These are phyloP conservation scores for Malus sieversii DNA, from an alignment of 306 rosid species.

Conservation along the genomic window DNA sequence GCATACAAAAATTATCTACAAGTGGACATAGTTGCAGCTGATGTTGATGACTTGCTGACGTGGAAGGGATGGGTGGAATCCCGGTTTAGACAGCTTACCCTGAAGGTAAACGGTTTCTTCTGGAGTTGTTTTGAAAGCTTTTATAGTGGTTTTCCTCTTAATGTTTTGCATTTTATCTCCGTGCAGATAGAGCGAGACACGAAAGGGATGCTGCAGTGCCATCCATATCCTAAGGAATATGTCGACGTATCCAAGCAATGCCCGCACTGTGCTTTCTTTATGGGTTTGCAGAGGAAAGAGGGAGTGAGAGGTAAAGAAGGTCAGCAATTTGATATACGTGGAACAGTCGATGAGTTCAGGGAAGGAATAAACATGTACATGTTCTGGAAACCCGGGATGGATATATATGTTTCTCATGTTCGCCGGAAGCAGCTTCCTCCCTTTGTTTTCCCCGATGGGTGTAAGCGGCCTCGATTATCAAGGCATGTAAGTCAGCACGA, in stretches of 20 bases:
- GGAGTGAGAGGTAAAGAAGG: slow-evolving; percentile 92
- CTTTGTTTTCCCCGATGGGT: slow-evolving; percentile 86
- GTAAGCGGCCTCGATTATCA: slow-evolving; percentile 49
- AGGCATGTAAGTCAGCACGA: slow-evolving; percentile 44
- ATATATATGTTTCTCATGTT: slow-evolving; percentile 83
- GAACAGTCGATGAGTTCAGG: slow-evolving; percentile 90
- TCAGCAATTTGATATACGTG: slow-evolving; percentile 95
- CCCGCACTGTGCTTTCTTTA: slow-evolving; percentile 84
- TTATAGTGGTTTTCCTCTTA: background rate
- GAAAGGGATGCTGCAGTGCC: slow-evolving; percentile 88
- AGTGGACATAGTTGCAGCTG: slow-evolving; percentile 80
- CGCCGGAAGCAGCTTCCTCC: slow-evolving; percentile 92
- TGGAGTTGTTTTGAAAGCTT: background rate
- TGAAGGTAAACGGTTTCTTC: slow-evolving; percentile 50
- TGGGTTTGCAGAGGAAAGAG: slow-evolving; percentile 98
- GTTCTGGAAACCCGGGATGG: slow-evolving; percentile 96
- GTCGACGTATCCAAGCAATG: slow-evolving; percentile 63
- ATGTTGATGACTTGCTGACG: slow-evolving; percentile 65
- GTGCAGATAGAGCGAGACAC: slow-evolving; percentile 96
- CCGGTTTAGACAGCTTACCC: slow-evolving; percentile 76
- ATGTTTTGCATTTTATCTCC: slow-evolving; percentile 14
- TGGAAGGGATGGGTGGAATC: slow-evolving; percentile 99
- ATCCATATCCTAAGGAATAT: slow-evolving; percentile 87
- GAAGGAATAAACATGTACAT: slow-evolving; percentile 67
- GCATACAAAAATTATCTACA: slow-evolving; percentile 88